A percentile compares a stretch with the other conserved stretches of the same genome.
Conservation (phyloP, 768 basidiomycete species). For the Podaxis pistillaris region DNA sequence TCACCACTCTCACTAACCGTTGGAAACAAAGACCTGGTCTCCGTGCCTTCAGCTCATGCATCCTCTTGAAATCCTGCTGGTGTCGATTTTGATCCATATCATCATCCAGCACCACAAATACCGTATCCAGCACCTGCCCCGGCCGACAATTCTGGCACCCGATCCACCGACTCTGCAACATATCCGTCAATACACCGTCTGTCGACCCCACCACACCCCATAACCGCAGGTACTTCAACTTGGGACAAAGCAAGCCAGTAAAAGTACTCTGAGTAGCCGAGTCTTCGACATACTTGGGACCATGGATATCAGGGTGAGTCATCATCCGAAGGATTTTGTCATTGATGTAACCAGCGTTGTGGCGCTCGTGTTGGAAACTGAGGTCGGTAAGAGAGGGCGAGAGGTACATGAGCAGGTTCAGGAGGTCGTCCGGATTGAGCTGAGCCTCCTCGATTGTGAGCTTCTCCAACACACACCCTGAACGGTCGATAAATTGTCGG, state of each 20-base stretch:
- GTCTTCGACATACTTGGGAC: constrained; percentile 16
- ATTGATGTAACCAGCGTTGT: constrained; percentile 11
- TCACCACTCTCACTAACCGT: constrained; percentile 9
- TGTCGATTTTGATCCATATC: constrained; percentile 19
- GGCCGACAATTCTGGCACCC: constrained; percentile 13
- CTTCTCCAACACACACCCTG: constrained; percentile 10
- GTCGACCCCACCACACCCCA: constrained; percentile 24
- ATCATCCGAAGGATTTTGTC: constrained; percentile 15
- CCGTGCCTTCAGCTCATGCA: constrained; percentile 10
- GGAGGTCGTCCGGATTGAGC: constrained; percentile 10
- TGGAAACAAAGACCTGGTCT: constrained; percentile 12
- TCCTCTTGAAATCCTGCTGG: constrained; percentile 10
- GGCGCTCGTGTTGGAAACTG: constrained; percentile 13
- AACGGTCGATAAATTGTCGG: constrained; percentile 11
- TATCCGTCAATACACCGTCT: constrained; percentile 28
- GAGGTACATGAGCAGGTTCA: constrained; percentile 8
- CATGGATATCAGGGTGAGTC: constrained; percentile 26
- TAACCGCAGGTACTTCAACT: constrained; percentile 22
- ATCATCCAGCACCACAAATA: constrained; percentile 18
- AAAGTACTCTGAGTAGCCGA: neutral
- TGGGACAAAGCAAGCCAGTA: constrained; percentile 18
- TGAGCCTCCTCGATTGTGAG: constrained; percentile 12
- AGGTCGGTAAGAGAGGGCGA: constrained; percentile 12
- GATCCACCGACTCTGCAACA: constrained; percentile 27
- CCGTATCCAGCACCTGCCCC: constrained; percentile 15